A percentile compares a stretch with the other conserved stretches of the same genome.
Conservation (phyloP, 768 basidiomycete genomes). For the Agaricus subrufescens region DNA sequence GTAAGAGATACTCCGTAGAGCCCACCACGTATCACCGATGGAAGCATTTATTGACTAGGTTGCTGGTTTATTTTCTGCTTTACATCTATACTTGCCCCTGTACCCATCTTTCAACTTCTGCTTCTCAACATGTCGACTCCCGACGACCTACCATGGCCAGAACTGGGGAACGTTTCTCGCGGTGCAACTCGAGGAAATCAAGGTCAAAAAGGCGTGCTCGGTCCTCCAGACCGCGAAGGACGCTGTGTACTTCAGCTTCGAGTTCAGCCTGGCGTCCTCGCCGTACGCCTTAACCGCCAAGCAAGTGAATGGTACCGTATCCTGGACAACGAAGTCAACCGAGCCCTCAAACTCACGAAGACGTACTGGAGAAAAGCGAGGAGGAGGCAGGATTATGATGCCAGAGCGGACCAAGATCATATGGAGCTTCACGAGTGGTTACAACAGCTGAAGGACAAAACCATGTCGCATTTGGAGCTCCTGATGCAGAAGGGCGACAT, state of each 20-base stretch:
- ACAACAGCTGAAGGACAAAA: constrained; percentile 84
- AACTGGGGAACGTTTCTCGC: constrained; percentile 79
- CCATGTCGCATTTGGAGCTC: constrained; percentile 82
- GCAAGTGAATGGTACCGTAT: constrained; percentile 80
- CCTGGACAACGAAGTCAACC: constrained; percentile 74
- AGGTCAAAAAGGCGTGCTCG: constrained; percentile 77
- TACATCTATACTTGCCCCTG: constrained; percentile 20
- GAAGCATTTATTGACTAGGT: constrained; percentile 27
- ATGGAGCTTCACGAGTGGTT: constrained; percentile 89
- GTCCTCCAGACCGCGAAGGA: constrained; percentile 69
- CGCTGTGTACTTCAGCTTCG: constrained; percentile 74
- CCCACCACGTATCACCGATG: constrained; percentile 8
- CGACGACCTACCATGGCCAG: constrained; percentile 85
- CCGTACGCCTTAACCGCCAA: constrained; percentile 67
- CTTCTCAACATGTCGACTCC: constrained; percentile 42
- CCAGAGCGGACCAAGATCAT: constrained; percentile 81
- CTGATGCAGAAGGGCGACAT: constrained; percentile 89
- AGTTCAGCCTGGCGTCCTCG: constrained; percentile 79
- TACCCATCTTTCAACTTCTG: constrained; percentile 18
- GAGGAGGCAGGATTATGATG: constrained; percentile 80
- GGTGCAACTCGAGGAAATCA: constrained; percentile 83
- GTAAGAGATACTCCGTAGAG: constrained; percentile 1
- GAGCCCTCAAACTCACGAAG: constrained; percentile 79
- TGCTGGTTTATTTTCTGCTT: constrained; percentile 23
- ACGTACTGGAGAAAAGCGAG: constrained; percentile 84